A percentile compares a stretch with the other conserved stretches of the same genome.
These are phyloP conservation scores for Vickermania spadyakhi DNA, from an alignment of 208 protist species.

Conservation along the genomic window DNA sequence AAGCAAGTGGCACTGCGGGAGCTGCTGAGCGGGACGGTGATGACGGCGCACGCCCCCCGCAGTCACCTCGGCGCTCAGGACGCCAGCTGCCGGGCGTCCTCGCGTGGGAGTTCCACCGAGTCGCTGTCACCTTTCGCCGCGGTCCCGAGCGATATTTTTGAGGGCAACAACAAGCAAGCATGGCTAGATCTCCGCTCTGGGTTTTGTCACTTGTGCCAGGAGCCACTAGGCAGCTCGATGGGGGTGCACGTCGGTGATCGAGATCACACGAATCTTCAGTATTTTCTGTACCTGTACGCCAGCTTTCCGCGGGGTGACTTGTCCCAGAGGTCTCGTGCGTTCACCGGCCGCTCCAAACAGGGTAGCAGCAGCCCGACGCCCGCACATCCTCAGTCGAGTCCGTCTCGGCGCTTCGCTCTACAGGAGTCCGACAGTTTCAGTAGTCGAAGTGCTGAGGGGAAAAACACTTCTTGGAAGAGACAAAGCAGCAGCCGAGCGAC, in stretches of 20 bases:
- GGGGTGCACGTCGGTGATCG: slow-evolving; percentile 60
- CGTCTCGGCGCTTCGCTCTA: background rate
- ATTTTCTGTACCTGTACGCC: slow-evolving; percentile 76
- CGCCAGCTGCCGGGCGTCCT: slow-evolving; percentile 15
- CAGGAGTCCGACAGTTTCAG: too few species aligned
- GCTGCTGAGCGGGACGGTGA: background rate
- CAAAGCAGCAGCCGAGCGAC: slow-evolving; percentile 4
- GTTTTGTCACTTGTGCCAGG: slow-evolving; percentile 79
- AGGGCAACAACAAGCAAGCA: slow-evolving; percentile 70
- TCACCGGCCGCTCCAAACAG: background rate
- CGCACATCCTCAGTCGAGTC: background rate
- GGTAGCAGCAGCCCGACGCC: background rate
- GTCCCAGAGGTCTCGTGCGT: background rate
- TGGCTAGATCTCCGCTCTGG: slow-evolving; percentile 56
- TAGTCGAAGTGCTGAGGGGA: background rate
- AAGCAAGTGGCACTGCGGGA: background rate
- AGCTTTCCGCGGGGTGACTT: slow-evolving; percentile 34
- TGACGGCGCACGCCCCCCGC: background rate
- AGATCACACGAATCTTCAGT: slow-evolving; percentile 76
- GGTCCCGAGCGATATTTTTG: slow-evolving; percentile 32
- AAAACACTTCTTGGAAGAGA: background rate
- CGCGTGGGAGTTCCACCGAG: slow-evolving; percentile 30
- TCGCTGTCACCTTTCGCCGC: slow-evolving; percentile 12
- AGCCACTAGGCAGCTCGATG: slow-evolving; percentile 50
- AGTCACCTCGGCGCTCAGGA: slow-evolving; percentile 15